These are phyloP conservation scores for Pichia occidentalis DNA, from an alignment of 805 yeast species.

Conservation along the genomic window DNA sequence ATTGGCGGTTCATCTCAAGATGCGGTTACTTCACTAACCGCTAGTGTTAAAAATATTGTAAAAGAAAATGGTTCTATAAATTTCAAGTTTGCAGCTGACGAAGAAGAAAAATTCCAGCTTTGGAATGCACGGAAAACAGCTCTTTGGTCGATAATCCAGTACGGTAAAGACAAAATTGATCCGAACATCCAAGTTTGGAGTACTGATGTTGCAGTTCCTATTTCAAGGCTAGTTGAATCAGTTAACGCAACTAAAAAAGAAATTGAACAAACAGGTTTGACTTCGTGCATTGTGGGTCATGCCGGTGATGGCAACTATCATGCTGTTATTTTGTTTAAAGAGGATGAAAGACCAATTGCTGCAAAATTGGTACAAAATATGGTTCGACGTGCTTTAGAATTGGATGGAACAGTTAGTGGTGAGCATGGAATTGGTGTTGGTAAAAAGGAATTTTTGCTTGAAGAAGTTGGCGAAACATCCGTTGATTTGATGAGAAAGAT, in stretches of 20 bases:
- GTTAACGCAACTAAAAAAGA: conserved; percentile 60
- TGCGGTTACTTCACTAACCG: conserved; percentile 45
- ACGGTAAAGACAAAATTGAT: conserved; percentile 45
- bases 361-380: conserved; percentile 59
- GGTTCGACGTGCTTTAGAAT: conserved; percentile 56
- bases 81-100: conserved; percentile 58
- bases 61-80: conserved; percentile 39
- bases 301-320: conserved; percentile 93
- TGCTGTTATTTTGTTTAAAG: conserved; percentile 56
- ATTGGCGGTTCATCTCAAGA: conserved; percentile 55
- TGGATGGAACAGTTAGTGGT: conserved; percentile 85
- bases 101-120: conserved; percentile 62
- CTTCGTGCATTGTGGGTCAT: conserved; percentile 72
- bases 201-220: conserved; percentile 87
- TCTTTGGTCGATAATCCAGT: conserved; percentile 60
- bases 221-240: conserved; percentile 57
- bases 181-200: conserved; percentile 74
- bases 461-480: conserved; percentile 64
- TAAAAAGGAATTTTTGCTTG: conserved; percentile 54
- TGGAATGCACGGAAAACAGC: conserved; percentile 83
- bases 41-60: conserved; percentile 39
- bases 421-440: conserved; percentile 88
- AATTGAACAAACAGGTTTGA: conserved; percentile 49
- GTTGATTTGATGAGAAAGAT: conserved; percentile 71
- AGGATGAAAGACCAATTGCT: conserved; percentile 42